A percentile compares a stretch with the other conserved stretches of the same genome.
phyloP scores from a whole-genome alignment of 768 basidiomycete species.

The Amylocystis lapponica region DNA sequence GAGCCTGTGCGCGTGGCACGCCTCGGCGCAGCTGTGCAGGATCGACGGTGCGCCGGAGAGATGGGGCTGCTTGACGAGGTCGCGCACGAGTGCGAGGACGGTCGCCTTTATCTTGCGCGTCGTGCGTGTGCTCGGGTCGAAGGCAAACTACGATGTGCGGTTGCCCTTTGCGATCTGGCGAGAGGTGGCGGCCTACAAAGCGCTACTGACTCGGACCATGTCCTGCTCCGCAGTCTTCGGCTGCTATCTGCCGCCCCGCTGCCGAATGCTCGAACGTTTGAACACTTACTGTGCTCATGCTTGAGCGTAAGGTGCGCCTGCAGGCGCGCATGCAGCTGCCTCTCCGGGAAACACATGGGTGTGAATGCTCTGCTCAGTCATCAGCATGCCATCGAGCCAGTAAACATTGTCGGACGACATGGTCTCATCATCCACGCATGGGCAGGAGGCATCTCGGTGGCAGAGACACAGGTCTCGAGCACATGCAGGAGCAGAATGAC shows the following conservation, averaged over 20 bases:
- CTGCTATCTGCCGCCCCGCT: too few relatives aligned
- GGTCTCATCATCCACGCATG: background rate
- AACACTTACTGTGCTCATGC: constrained; percentile 26
- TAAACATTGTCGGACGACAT: constrained; percentile 33
- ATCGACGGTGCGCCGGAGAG: constrained; percentile 30
- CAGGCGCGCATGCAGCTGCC: constrained; percentile 37
- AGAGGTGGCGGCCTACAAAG: too few relatives aligned
- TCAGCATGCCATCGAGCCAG: constrained; percentile 42
- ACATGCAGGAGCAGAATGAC: constrained; percentile 16
- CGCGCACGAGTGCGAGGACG: constrained; percentile 48
- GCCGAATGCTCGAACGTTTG: too few relatives aligned
- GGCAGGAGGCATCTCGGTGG: constrained; percentile 11
- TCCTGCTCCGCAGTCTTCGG: too few relatives aligned
- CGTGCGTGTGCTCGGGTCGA: constrained; percentile 9
- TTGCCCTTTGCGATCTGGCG: too few relatives aligned
- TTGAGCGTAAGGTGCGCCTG: constrained; percentile 45
- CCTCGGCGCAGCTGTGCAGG: constrained; percentile 58
- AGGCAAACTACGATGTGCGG: constrained; percentile 10
- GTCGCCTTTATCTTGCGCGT: constrained; percentile 43
- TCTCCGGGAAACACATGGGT: background rate
- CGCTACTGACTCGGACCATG: too few relatives aligned
- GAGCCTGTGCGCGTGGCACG: constrained; percentile 45
- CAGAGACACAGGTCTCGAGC: constrained; percentile 36
- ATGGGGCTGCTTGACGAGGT: constrained; percentile 30
- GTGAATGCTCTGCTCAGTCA: constrained; percentile 24